Conservation (phyloP, 441 rosid genomes). For the Eutrema salsugineum region DNA sequence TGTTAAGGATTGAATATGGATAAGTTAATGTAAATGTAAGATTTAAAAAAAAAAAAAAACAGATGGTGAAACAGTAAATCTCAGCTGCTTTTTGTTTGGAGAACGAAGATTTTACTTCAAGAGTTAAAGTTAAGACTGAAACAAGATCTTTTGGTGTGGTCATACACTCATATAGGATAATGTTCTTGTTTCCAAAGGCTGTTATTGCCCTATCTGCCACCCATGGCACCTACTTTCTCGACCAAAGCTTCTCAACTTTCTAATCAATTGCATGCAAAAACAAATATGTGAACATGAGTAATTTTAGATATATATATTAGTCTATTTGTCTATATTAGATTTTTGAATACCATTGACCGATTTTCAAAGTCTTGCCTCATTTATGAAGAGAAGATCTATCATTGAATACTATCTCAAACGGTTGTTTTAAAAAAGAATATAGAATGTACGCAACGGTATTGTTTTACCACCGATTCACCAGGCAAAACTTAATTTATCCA, state of each 20-base stretch:
- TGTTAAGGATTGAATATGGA: slow-evolving; percentile 21
- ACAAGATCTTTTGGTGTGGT: slow-evolving; percentile 22
- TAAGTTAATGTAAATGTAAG: not conserved
- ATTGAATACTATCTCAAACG: not conserved
- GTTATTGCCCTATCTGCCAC: slow-evolving; percentile 17
- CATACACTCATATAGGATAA: not conserved
- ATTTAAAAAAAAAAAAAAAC: slow-evolving; percentile 6
- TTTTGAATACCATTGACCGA: not conserved
- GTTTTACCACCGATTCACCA: not conserved
- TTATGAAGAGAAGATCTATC: not conserved
- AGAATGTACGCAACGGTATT: not conserved
- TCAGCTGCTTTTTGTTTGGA: slow-evolving; percentile 12
- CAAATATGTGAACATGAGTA: slow-evolving; percentile 2
- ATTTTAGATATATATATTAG: not conserved
- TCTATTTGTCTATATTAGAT: not conserved
- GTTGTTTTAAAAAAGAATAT: not conserved
- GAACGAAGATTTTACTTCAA: slow-evolving; percentile 22
- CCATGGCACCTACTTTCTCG: slow-evolving; percentile 14
- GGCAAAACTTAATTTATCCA: not conserved
- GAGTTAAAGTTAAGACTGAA: slow-evolving; percentile 14
- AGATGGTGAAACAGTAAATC: slow-evolving; percentile 23
- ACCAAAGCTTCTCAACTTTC: slow-evolving; percentile 22
- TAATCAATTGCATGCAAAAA: slow-evolving; percentile 27
- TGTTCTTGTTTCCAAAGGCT: slow-evolving; percentile 16
- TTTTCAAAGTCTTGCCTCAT: slow-evolving; percentile 9